Percentiles rank a stretch among this genome's conserved stretches.
Conservation (phyloP, 129 eudicot species). For the Escallonia herrerae region DNA sequence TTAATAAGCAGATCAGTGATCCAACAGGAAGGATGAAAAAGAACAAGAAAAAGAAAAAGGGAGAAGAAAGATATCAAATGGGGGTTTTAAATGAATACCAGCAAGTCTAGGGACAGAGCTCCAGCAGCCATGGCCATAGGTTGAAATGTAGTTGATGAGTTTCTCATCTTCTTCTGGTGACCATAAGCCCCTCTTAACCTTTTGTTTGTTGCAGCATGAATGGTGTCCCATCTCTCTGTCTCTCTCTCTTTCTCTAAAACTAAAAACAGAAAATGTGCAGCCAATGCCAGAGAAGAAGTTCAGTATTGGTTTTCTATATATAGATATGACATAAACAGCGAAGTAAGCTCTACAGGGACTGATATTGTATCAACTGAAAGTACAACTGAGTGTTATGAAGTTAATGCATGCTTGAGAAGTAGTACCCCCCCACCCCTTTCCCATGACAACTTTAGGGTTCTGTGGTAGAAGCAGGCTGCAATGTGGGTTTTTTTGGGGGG, state of each 20-base stretch:
- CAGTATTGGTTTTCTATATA: background rate
- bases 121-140: conserved; percentile 89
- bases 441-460: background rate
- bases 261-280: background rate
- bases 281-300: background rate
- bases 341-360: background rate
- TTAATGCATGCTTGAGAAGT: conserved; percentile 4
- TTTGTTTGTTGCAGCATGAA: conserved; percentile 79
- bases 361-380: conserved; percentile 13
- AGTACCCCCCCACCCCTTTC: too few relatives aligned
- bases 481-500: background rate
- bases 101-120: conserved; percentile 88
- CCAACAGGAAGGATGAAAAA: background rate
- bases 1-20: too few relatives aligned
- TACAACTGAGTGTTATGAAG: conserved; percentile 5
- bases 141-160: conserved; percentile 62
- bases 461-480: conserved; percentile 3
- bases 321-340: background rate
- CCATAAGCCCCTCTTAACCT: conserved; percentile 83
- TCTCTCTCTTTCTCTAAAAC: conserved; percentile 4
- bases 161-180: conserved; percentile 92
- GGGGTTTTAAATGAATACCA: conserved; percentile 20
- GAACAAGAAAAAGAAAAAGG: background rate
- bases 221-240: conserved; percentile 53
- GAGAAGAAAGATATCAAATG: too few relatives aligned